A percentile compares a stretch with the other conserved stretches of the same genome.
Conservation (phyloP, 2,329 filamentous ascomycete species). For the Alternaria conjuncta region DNA sequence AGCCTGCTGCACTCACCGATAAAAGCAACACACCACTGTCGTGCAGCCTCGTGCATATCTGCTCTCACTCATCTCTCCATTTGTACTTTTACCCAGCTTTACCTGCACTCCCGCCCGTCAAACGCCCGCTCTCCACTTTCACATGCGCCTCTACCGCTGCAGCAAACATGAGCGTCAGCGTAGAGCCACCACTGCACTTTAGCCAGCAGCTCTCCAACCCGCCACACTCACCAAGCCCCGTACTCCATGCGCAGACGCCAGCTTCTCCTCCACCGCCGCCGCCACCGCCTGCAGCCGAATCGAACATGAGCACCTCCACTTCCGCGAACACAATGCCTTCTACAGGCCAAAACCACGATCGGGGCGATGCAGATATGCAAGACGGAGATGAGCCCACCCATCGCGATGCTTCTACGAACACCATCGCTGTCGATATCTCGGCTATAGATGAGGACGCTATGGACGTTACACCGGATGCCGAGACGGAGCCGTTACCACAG, state of each 20-base stretch:
- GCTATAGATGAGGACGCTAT: conserved; percentile 47
- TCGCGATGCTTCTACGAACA: conserved; percentile 16
- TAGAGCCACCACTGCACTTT: conserved; percentile 49
- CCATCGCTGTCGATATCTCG: conserved; percentile 38
- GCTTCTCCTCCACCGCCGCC: conserved; percentile 26
- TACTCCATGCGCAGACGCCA: conserved; percentile 35
- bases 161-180: conserved; percentile 49
- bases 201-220: conserved; percentile 42
- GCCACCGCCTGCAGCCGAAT: conserved; percentile 32
- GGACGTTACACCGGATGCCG: conserved; percentile 47
- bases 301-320: conserved; percentile 45
- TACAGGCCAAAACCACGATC: conserved; percentile 45
- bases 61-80: not conserved
- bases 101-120: not conserved
- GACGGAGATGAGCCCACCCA: conserved; percentile 27
- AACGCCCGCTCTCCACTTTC: conserved; percentile 8
- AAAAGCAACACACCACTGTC: conserved; percentile 9
- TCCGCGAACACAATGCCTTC: conserved; percentile 40
- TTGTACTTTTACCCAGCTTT: conserved; percentile 6
- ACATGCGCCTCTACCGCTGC: conserved; percentile 16
- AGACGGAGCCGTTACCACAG: conserved; percentile 31
- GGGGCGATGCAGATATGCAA: conserved; percentile 46
- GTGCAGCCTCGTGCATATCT: conserved; percentile 21
- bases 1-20: conserved; percentile 11
- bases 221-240: conserved; percentile 38